Conservation (phyloP, 371 early-diverging fungal species). For the Syncephalastrum monosporum region DNA sequence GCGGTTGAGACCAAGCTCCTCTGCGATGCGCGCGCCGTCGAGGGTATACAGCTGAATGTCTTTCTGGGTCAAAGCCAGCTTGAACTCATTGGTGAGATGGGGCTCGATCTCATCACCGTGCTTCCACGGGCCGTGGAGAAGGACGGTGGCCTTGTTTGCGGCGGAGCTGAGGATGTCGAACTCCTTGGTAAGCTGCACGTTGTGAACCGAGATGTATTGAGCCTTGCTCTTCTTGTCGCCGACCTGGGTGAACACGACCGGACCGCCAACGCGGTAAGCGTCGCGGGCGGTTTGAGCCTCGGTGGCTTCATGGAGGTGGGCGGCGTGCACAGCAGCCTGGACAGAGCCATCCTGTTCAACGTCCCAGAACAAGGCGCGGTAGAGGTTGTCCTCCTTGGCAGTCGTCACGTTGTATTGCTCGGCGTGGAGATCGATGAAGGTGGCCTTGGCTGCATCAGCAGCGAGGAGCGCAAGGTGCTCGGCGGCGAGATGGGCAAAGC, state of each 20-base stretch:
- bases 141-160: slow-evolving; percentile 52
- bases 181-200: slow-evolving; percentile 53
- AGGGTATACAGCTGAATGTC: slow-evolving; percentile 62
- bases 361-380: slow-evolving; percentile 71
- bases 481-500: slow-evolving; percentile 34
- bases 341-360: slow-evolving; percentile 52
- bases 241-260: slow-evolving; percentile 55
- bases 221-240: slow-evolving; percentile 40
- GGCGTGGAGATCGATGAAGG: slow-evolving; percentile 30
- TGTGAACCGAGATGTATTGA: slow-evolving; percentile 68
- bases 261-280: slow-evolving; percentile 57
- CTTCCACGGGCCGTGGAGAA: slow-evolving; percentile 70
- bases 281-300: slow-evolving; percentile 52
- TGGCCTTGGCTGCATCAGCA: slow-evolving; percentile 34
- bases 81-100: slow-evolving; percentile 70
- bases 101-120: slow-evolving; percentile 67
- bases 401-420: slow-evolving; percentile 18
- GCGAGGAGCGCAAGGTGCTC: slow-evolving; percentile 43
- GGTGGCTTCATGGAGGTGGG: slow-evolving; percentile 38
- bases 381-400: slow-evolving; percentile 12
- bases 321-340: slow-evolving; percentile 50
- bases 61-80: slow-evolving; percentile 56
- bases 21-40: slow-evolving; percentile 64
- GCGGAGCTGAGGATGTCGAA: slow-evolving; percentile 65
- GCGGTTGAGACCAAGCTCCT: slow-evolving; percentile 59